Conservation (phyloP, 768 basidiomycete species). For the Psilocybe azurescens region DNA sequence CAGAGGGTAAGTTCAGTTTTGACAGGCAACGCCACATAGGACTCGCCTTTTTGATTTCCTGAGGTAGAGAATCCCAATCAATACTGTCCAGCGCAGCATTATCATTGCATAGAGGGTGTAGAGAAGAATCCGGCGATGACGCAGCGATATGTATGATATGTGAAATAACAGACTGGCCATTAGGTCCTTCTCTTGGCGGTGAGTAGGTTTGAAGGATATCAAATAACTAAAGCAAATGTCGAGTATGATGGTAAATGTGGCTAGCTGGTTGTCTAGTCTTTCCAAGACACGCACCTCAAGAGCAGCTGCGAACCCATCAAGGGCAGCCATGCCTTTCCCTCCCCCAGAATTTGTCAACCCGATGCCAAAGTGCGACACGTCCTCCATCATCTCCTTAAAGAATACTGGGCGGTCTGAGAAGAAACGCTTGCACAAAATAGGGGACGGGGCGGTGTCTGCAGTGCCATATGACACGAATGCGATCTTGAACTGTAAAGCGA, state of each 20-base stretch:
- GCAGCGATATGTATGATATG: conserved; percentile 71
- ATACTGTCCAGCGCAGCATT: conserved; percentile 50
- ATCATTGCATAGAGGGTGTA: conserved; percentile 61
- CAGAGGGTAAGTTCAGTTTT: neutral
- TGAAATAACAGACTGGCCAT: conserved; percentile 8
- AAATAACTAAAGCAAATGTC: conserved; percentile 38
- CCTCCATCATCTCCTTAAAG: conserved; percentile 53
- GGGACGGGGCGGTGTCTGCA: conserved; percentile 57
- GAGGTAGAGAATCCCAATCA: conserved; percentile 65
- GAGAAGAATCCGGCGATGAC: conserved; percentile 56
- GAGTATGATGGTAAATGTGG: neutral
- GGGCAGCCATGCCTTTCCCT: conserved; percentile 62
- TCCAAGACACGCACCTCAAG: conserved; percentile 55
- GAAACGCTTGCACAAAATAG: conserved; percentile 61
- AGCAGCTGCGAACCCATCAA: conserved; percentile 74
- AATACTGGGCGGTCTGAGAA: conserved; percentile 51
- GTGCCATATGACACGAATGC: conserved; percentile 70
- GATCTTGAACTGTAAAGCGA: conserved; percentile 27
- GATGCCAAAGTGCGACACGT: conserved; percentile 54
- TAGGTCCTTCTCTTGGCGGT: conserved; percentile 25
- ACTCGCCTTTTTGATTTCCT: conserved; percentile 65
- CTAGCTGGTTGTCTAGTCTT: neutral
- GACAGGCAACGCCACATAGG: neutral
- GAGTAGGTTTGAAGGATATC: conserved; percentile 38
- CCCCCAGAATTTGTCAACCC: conserved; percentile 58